A percentile compares a stretch with the other conserved stretches of the same genome.
These are phyloP conservation scores for Botrytis tulipae DNA, from an alignment of 2,329 filamentous ascomycete genomes.

Conservation along the genomic window DNA sequence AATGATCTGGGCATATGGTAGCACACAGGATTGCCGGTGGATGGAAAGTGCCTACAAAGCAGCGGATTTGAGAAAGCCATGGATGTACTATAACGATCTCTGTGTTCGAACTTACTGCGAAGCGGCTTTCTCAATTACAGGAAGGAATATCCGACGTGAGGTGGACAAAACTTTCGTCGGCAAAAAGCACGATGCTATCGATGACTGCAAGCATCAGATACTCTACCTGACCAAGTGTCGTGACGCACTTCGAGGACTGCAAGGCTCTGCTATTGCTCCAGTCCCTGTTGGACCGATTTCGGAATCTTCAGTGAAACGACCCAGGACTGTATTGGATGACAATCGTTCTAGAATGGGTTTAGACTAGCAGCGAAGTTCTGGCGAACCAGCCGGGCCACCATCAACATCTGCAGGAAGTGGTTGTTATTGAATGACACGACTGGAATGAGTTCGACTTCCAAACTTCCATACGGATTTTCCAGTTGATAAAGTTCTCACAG, in stretches of 20 bases:
- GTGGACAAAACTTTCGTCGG: background rate
- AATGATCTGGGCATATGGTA: slow-evolving; percentile 13
- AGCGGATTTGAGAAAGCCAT: background rate
- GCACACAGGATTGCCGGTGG: slow-evolving; percentile 4
- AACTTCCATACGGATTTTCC: background rate
- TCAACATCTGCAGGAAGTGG: background rate
- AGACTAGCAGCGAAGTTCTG: background rate
- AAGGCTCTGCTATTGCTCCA: background rate
- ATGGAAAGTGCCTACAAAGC: slow-evolving; percentile 4
- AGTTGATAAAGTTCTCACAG: background rate
- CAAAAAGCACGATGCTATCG: slow-evolving; percentile 15
- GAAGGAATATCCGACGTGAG: slow-evolving; percentile 6
- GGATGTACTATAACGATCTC: background rate
- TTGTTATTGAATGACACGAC: too few relatives aligned
- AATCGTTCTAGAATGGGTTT: background rate
- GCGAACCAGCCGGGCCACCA: background rate
- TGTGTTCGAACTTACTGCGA: slow-evolving; percentile 10
- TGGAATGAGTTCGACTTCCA: background rate
- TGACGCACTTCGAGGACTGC: background rate
- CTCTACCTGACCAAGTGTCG: slow-evolving; percentile 5
- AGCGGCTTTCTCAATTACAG: slow-evolving; percentile 5
- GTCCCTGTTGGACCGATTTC: background rate
- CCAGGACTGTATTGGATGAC: background rate
- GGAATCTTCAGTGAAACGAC: background rate
- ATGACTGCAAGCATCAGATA: slow-evolving; percentile 14